Evolutionary conservation across 2,329 filamentous ascomycete species (phyloP), one percentile per base, ranked within the genome.

Genomic region (Botrytis fabae): DNA sequence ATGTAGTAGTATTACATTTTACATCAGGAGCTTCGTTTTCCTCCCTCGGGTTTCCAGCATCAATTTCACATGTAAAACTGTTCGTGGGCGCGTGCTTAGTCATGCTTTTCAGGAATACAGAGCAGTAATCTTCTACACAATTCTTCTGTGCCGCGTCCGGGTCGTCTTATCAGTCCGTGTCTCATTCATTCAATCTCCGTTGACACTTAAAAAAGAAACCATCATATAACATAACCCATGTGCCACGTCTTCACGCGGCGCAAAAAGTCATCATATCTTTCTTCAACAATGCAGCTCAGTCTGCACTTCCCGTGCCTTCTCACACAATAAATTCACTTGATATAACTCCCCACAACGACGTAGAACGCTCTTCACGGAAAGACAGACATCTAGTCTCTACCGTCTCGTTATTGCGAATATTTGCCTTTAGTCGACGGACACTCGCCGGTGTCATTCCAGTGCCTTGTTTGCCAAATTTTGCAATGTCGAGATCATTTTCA

Each of bases 391-490:
- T 86, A 81, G 82, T 82, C 82, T 85, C 81, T 73, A 75, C 79
- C 64, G 81, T 83, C 75, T 87, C 85, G 83, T 85, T 86, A 62
- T 81, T 87, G 66, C 83, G 82, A 78, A 83, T 86, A 75, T 82
- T 83, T 77, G 82, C 85, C 74, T 79, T 88, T 66, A 83, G 82
- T 75, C 70, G 63, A 32, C 87, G 84, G 74, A 83, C 86, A 75
- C 79, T 91, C 75, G 83, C 86, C 76, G 91, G 91, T 76, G 85
- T 86, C 78, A 84, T 91, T 78, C 82, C 83, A 77, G 83, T 83
- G 65, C 85, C 90, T 73, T 84, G 85, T 59, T 86, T 93, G 2
- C 90, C 90, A 64, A 87, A 88, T 57, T 92, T 92, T 84, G 78
- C 68, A 63, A 79, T 81, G 79, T 77, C 77, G 28, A 75, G 75